Percentiles rank a stretch among this genome's conserved stretches.
These are phyloP conservation scores for Metschnikowia lunata DNA, from an alignment of 805 yeast genomes.

Conservation along the genomic window DNA sequence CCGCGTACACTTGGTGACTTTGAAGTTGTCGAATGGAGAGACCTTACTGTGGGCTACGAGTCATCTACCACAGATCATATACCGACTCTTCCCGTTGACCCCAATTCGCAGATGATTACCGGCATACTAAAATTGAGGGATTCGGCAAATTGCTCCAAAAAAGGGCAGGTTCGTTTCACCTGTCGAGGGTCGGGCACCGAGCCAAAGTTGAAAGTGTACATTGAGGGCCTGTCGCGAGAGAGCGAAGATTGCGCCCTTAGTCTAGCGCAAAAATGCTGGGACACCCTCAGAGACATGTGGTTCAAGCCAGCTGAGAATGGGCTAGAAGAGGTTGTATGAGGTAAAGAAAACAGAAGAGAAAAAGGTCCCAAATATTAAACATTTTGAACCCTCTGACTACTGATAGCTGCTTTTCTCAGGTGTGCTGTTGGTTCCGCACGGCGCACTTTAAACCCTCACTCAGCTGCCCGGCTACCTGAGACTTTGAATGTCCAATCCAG, in stretches of 20 bases:
- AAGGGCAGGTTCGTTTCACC: slow-evolving; percentile 61
- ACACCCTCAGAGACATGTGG: slow-evolving; percentile 54
- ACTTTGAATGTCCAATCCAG: no score
- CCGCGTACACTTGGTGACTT: slow-evolving; percentile 58
- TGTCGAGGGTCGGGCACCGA: slow-evolving; percentile 96
- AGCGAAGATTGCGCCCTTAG: slow-evolving; percentile 43
- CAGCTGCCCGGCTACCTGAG: no score
- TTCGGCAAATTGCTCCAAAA: slow-evolving; percentile 21
- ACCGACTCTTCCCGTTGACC: slow-evolving; percentile 69
- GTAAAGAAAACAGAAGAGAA: no score
- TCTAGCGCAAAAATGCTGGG: slow-evolving; percentile 68
- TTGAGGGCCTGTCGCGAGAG: slow-evolving; percentile 60
- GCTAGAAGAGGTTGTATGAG: slow-evolving; percentile 32
- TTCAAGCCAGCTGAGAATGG: slow-evolving; percentile 53
- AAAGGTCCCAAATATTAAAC: no score
- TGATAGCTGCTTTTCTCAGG: no score
- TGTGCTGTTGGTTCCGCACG: no score
- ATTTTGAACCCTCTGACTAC: no score
- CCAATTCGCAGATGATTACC: slow-evolving; percentile 83
- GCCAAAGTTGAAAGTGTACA: slow-evolving; percentile 87
- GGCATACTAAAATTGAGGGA: slow-evolving; percentile 34
- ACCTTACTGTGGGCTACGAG: slow-evolving; percentile 78
- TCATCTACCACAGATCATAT: slow-evolving; percentile 52
- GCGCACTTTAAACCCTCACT: no score
- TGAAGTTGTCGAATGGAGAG: slow-evolving; percentile 66